Base-by-base conservation (phyloP, 1,284 basidiomycete species). In the Chalciporus sp. region DNA sequence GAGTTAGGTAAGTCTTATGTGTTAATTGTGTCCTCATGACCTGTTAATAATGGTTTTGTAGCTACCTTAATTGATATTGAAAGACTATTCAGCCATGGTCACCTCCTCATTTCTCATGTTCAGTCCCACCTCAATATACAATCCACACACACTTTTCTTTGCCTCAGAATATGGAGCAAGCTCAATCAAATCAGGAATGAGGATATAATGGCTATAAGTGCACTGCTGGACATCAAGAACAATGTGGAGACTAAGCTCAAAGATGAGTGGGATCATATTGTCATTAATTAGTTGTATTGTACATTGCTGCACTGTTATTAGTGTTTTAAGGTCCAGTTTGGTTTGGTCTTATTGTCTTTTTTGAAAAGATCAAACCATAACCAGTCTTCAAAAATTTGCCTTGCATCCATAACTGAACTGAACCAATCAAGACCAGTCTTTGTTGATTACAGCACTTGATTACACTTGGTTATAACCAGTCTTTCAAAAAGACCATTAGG, bases 1-100 rank as follows among this genome's bases (percentile, higher is more conserved):
- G n/a, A n/a, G n/a, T n/a, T n/a, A n/a, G n/a, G n/a, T n/a, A n/a
- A n/a, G n/a, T n/a, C n/a, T n/a, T n/a, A n/a, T n/a, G n/a, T n/a
- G n/a, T n/a, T n/a, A n/a, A n/a, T n/a, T n/a, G n/a, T n/a, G n/a
- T 51, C 43, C 45, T 53, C 37, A 14, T 28, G 10, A 26, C 16
- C 27, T 20, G 11, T 31, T 51, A 35, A 33, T 5, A 16, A 26
- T 26, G 16, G n/a, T 42, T 51, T 14, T 44, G 29, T 31, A 54
- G 52, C 52, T 14, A 54, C 42, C n/a, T 68, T 70, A 23, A 61
- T 70, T 28, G 67, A 65, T 55, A 61, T 72, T 51, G 68, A 72
- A 53, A 60, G 61, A 7, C 45, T 69, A 4, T 74, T 73, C 55
- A 69, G 69, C 51, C 46, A 56, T 9, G 68, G 70, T 1, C 58